These are phyloP conservation scores for Penicillium egyptiacum DNA, from an alignment of 495 filamentous ascomycete species.

Conservation along the genomic window DNA sequence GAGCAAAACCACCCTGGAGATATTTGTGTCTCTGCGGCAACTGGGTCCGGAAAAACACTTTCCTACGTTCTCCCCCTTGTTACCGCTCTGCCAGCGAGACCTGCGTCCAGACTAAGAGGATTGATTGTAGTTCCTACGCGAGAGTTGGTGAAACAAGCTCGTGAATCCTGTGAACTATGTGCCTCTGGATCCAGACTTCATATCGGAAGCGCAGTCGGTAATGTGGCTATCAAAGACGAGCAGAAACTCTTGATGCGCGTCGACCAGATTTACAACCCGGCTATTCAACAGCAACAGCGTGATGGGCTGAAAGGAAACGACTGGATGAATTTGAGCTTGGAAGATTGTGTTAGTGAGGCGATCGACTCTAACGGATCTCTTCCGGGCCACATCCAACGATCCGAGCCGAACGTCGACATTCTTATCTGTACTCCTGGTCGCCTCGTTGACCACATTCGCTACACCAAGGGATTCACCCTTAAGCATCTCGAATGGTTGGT, in stretches of 20 bases:
- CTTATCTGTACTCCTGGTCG: slow-evolving; percentile 91
- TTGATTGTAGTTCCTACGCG: slow-evolving; percentile 86
- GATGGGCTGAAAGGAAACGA: slow-evolving; percentile 43
- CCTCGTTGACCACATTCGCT: slow-evolving; percentile 84
- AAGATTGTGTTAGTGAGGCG: slow-evolving; percentile 44
- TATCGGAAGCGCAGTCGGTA: slow-evolving; percentile 80
- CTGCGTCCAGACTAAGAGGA: slow-evolving; percentile 63
- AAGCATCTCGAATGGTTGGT: slow-evolving; percentile 79
- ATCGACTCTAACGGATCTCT: slow-evolving; percentile 42
- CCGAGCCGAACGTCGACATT: slow-evolving; percentile 75
- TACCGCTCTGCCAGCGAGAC: slow-evolving; percentile 61
- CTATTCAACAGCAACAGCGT: slow-evolving; percentile 44
- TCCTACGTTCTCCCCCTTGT: slow-evolving; percentile 87
- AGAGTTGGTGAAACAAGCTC: slow-evolving; percentile 83
- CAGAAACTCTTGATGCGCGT: slow-evolving; percentile 63
- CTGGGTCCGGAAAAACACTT: slow-evolving; percentile 91
- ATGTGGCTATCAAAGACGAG: slow-evolving; percentile 71
- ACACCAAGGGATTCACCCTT: slow-evolving; percentile 76
- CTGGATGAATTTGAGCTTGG: slow-evolving; percentile 49
- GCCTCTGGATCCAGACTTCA: slow-evolving; percentile 63
- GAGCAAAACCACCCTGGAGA: slow-evolving; percentile 62
- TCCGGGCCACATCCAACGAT: slow-evolving; percentile 60
- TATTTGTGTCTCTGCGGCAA: slow-evolving; percentile 82
- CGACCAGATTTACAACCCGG: slow-evolving; percentile 60
- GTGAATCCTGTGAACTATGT: slow-evolving; percentile 68